Percentiles rank a stretch among this genome's conserved stretches.
These are phyloP conservation scores for Solioccasus polychromus DNA, from an alignment of 768 basidiomycete genomes.

Conservation along the genomic window DNA sequence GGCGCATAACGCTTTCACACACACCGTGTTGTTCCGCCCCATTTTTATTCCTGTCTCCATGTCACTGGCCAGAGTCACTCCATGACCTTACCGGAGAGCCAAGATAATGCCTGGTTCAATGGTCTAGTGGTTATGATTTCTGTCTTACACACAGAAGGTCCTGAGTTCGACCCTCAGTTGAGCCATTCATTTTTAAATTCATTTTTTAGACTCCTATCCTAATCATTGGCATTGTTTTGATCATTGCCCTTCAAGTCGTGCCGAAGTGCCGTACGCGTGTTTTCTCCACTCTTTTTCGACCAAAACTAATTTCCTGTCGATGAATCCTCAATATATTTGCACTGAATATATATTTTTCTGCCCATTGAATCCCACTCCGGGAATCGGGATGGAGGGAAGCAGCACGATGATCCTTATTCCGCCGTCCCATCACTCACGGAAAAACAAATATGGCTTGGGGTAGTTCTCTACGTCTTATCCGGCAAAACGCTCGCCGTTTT, in stretches of 20 bases:
- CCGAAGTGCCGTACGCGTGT: neutral
- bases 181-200: conserved; percentile 35
- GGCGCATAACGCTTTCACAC: too few relatives aligned
- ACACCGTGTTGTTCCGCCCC: neutral
- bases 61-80: too few relatives aligned
- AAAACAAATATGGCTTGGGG: too few relatives aligned
- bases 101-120: conserved; percentile 40
- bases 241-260: neutral
- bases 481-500: too few relatives aligned
- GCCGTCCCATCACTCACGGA: too few relatives aligned
- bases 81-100: too few relatives aligned
- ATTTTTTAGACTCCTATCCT: neutral
- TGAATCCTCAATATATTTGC: neutral
- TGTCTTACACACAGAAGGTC: conserved; percentile 46
- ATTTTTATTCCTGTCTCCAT: neutral
- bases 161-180: conserved; percentile 42
- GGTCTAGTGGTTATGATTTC: conserved; percentile 61
- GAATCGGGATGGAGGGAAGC: too few relatives aligned
- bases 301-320: neutral
- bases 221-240: neutral
- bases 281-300: neutral
- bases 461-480: too few relatives aligned
- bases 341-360: neutral
- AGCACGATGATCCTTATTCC: neutral
- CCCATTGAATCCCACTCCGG: neutral